Conservation (phyloP, 1,139 yeast genomes). For the Yamadazyma dendronema region DNA sequence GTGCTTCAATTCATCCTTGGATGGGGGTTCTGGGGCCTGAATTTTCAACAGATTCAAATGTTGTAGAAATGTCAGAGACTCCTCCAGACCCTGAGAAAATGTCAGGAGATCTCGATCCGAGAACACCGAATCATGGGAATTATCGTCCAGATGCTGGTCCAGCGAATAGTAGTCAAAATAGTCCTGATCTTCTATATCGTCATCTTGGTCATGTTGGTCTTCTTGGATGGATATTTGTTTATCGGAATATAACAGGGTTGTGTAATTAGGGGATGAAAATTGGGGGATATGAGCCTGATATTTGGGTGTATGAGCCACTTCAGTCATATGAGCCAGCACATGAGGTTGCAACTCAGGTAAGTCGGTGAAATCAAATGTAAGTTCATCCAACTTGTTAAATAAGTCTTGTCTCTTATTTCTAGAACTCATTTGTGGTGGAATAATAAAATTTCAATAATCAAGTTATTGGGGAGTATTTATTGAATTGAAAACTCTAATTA, state of each 20-base stretch:
- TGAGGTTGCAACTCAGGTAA: not conserved
- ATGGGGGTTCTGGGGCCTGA: conserved; percentile 4
- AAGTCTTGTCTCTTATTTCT: not conserved
- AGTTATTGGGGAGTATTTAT: not conserved
- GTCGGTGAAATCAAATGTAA: not conserved
- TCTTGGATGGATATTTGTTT: not conserved
- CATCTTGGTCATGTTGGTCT: not conserved
- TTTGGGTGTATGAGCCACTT: too few species aligned
- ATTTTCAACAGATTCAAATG: not conserved
- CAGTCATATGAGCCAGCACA: too few species aligned
- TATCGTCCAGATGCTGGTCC: conserved; percentile 3
- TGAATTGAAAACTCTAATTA: not conserved
- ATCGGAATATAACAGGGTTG: too few species aligned
- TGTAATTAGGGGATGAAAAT: too few species aligned
- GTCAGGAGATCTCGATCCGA: not conserved
- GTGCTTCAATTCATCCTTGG: conserved; percentile 1
- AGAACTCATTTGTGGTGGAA: not conserved
- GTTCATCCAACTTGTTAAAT: not conserved
- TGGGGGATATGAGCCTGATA: too few species aligned
- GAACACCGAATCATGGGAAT: not conserved
- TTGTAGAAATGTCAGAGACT: not conserved
- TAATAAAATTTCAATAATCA: too few species aligned
- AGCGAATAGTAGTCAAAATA: conserved; percentile 1
- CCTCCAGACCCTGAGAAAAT: not conserved
- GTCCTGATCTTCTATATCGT: not conserved